Base-by-base conservation (phyloP, 768 basidiomycete genomes). In the Lactifluus rugatus region DNA sequence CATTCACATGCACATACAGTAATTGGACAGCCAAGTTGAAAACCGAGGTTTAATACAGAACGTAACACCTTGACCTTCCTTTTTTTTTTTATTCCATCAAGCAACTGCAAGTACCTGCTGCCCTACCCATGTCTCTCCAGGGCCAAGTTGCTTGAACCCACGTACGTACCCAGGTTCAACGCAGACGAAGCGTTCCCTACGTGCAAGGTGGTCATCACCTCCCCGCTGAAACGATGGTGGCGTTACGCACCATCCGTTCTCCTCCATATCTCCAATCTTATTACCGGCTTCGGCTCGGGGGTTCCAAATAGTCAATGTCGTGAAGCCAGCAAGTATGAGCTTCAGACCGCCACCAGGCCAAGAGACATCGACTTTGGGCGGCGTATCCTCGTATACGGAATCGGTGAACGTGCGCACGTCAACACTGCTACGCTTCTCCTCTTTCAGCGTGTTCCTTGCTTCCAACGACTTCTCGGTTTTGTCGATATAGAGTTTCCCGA, bases 301-400 rank as follows among this genome's bases (percentile, higher is more conserved):
- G 73, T 99, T 98, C 95, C 96, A 98, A 41, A 95, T 74, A n/a
- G 93, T 92, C 7, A 93, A 81, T 58, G 92, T 85, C 66, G 84
- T 85, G 62, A 90, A 73, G 44, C 79, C 77, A n/a, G 57, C 68
- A 17, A 78, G 75, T 58, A 69, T 75, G 46, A 91, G 72, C 44
- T 74, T 72, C 23, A 90, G 57, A 0, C 79, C 77, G 5, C 81
- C 82, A 2, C 69, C 76, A 5, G 77, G 74, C 84, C 86, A 89
- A 6, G 68, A 72, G 13, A 89, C 74, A 52, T 79, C 71, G 63
- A 88, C 87, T 23, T 72, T 68, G 17, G 74, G 71, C 2, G 78
- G 70, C 14, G 80, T 83, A 66, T 84, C 73, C 66, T 86, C 84
- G 66, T 92, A 93, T 1, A 93, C 83, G 36, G 79, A 83, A 66